These are phyloP conservation scores for Primulina huaijiensis DNA, from an alignment of 257 asterid genomes.

Conservation along the genomic window DNA sequence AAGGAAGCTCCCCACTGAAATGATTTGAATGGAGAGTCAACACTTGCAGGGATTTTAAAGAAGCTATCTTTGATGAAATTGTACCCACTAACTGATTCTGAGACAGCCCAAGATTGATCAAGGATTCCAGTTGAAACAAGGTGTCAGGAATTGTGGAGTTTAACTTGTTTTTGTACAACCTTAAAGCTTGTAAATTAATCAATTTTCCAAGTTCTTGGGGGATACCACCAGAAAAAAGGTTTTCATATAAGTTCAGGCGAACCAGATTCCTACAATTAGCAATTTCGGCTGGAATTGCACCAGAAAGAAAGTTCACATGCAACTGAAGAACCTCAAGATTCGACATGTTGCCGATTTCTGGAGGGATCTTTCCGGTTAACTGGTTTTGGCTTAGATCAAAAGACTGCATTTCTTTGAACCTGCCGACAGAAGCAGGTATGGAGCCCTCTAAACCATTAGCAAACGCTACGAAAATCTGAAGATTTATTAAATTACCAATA, in stretches of 20 bases:
- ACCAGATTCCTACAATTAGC: slow-evolving; percentile 45
- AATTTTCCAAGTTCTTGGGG: slow-evolving; percentile 64
- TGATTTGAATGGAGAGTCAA: slow-evolving; percentile 70
- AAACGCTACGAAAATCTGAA: slow-evolving; percentile 51
- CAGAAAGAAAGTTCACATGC: slow-evolving; percentile 47
- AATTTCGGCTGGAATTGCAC: slow-evolving; percentile 62
- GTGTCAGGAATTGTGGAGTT: slow-evolving; percentile 64
- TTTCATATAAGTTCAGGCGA: slow-evolving; percentile 40
- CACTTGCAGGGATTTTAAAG: slow-evolving; percentile 50
- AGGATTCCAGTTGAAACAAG: slow-evolving; percentile 44
- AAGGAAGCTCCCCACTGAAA: slow-evolving; percentile 63
- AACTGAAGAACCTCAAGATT: slow-evolving; percentile 49
- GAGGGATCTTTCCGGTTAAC: slow-evolving; percentile 64
- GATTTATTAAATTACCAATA: slow-evolving; percentile 54
- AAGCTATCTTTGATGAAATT: slow-evolving; percentile 47
- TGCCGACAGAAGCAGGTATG: slow-evolving; percentile 63
- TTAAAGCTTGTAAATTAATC: slow-evolving; percentile 36
- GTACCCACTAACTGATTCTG: slow-evolving; percentile 48
- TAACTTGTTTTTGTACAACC: slow-evolving; percentile 48
- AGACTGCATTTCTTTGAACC: slow-evolving; percentile 37
- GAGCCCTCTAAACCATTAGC: slow-evolving; percentile 48
- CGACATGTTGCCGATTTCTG: slow-evolving; percentile 51
- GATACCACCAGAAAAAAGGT: slow-evolving; percentile 55
- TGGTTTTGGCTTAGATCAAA: slow-evolving; percentile 58
- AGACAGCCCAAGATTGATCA: slow-evolving; percentile 56